phyloP scores from a whole-genome alignment of 2,329 filamentous ascomycete species.

The Colletotrichum tropicicola region DNA sequence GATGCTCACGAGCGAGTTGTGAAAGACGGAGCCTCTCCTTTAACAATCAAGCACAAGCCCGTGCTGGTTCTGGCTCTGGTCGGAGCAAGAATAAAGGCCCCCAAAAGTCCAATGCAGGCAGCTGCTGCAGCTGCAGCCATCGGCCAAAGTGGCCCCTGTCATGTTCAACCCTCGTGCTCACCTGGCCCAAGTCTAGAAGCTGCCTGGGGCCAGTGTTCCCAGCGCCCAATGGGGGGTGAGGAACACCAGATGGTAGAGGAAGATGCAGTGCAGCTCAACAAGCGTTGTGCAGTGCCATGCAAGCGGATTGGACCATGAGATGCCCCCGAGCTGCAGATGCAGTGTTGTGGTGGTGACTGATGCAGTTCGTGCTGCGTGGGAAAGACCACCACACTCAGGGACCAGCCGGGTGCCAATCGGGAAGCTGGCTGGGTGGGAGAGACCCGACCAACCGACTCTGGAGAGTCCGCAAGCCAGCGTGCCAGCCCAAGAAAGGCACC shows the following conservation, averaged over 20 bases:
- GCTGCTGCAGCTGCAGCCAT: too few species aligned
- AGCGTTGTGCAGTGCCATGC: background rate
- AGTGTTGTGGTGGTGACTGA: constrained; percentile 1
- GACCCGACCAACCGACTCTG: too few species aligned
- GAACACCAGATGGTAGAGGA: background rate
- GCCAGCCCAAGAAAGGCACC: too few species aligned
- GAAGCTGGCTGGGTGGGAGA: background rate
- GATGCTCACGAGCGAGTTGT: too few species aligned
- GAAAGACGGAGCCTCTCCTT: too few species aligned
- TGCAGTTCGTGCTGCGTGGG: constrained; percentile 14
- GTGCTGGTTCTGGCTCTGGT: too few species aligned
- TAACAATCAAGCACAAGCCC: too few species aligned
- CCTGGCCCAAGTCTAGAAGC: background rate
- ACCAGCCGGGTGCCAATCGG: constrained; percentile 7
- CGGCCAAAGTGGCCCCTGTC: too few species aligned
- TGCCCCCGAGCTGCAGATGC: constrained; percentile 6
- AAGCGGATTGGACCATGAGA: background rate
- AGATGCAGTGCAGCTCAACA: constrained; percentile 2
- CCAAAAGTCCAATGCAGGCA: too few species aligned
- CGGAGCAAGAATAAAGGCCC: too few species aligned
- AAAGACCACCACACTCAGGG: background rate
- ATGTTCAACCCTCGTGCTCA: constrained; percentile 5
- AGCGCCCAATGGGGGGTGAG: background rate
- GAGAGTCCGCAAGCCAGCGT: too few species aligned
- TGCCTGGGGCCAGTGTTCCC: background rate